Percentiles rank a stretch among this genome's conserved stretches.
phyloP scores from a whole-genome alignment of 2,329 filamentous ascomycete genomes.

The Coniochaeta ligniaria region DNA sequence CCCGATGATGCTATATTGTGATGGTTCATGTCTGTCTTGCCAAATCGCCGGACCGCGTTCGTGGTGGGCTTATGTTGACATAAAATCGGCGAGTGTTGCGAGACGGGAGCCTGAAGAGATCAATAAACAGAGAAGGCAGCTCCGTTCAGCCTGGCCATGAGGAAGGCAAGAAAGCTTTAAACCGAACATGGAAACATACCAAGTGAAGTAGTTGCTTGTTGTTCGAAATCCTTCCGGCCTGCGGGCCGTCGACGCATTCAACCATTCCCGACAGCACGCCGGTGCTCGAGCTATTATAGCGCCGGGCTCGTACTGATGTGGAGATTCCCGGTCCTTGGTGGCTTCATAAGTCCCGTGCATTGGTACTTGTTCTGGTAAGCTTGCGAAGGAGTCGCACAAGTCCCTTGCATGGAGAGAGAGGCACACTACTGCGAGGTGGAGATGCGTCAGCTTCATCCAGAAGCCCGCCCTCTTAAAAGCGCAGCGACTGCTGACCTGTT shows the following conservation, averaged over 20 bases:
- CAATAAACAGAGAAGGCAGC: background rate
- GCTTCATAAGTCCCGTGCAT: conserved; percentile 1
- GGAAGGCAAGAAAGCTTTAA: background rate
- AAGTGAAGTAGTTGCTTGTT: background rate
- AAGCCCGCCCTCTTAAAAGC: background rate
- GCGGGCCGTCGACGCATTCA: background rate
- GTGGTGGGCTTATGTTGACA: background rate
- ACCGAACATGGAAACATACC: background rate
- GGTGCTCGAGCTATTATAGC: background rate
- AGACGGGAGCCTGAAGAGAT: background rate
- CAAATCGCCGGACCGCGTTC: background rate
- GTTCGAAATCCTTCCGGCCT: background rate
- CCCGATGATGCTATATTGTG: background rate
- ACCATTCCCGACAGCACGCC: background rate
- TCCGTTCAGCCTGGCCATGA: background rate
- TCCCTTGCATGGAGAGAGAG: background rate
- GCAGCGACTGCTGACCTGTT: background rate
- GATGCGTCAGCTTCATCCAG: background rate
- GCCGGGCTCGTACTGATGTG: background rate
- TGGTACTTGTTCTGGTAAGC: background rate
- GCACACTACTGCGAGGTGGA: conserved; percentile 1
- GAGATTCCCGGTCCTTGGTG: background rate
- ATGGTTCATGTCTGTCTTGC: background rate
- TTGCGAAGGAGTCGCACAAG: background rate
- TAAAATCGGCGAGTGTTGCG: background rate